Evolutionary conservation across 805 yeast species (phyloP), one percentile per base, ranked within the genome.

Genomic region (Debaryomyces castellii): DNA sequence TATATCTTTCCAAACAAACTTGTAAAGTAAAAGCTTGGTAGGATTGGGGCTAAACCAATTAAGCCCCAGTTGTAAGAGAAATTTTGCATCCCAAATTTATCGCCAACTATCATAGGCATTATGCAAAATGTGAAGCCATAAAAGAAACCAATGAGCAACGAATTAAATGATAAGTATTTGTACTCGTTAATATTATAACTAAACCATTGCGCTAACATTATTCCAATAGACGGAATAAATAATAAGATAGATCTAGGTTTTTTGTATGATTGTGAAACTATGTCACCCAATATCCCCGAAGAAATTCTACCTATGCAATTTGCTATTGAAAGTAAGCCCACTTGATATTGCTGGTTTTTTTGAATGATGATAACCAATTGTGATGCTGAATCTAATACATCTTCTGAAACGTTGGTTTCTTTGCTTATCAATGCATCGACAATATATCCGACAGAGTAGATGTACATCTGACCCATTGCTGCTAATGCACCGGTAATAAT

Each of bases 1-100:
- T 82, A 87, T 24, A 77, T 71, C 20, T 66, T 58, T 9, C 94
- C 94, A 63, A 86, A 83, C 34, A 82, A 60, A 44, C 74, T 70
- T 36, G 88, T 85, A 51, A 87, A 74, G 47, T 76, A 64, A 51
- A 78, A 77, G 33, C 85, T 77, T 1, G 87, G 81, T 0, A 82
- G 50, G 12, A 84, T 76, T 1, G 94, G 91, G 0, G 90, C 80
- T 43, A 84, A 57, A 9, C 83, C 81, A 18, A 85, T 74, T 28
- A 82, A 58, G 0, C 95, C 95, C 88, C 90, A 87, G 55, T 85
- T 85, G 51, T 77, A 81, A 6, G 87, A 78, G 54, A 86, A 85
- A 43, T 77, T 72, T 14, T 69, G 69, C 69, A 87, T 77, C 2
- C 94, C 94, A 65, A 85, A 87, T 8, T 76, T 63, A 51, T 87